Conservation (phyloP, 2,329 filamentous ascomycete species). For the Colletotrichum kahawae region DNA sequence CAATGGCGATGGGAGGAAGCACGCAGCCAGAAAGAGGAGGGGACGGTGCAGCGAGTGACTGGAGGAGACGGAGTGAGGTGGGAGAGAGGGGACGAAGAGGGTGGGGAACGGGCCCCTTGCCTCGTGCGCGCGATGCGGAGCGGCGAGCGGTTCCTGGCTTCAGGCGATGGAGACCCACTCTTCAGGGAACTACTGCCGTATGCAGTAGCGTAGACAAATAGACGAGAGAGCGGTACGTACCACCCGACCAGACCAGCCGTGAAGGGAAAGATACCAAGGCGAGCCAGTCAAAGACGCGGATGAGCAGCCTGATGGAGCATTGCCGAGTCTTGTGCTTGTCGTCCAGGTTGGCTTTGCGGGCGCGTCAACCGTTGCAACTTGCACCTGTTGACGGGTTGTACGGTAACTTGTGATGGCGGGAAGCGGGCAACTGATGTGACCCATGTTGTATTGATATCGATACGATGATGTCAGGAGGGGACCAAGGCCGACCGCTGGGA, state of each 20-base stretch:
- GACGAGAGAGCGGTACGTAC: background rate
- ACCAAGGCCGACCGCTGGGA: background rate
- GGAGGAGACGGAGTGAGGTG: background rate
- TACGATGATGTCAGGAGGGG: background rate
- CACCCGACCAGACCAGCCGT: background rate
- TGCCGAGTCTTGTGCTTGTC: background rate
- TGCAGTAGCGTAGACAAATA: background rate
- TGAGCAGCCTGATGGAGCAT: slow-evolving; percentile 2
- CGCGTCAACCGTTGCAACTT: background rate
- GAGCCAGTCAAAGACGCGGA: background rate
- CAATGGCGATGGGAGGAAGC: background rate
- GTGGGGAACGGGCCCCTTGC: slow-evolving; percentile 19
- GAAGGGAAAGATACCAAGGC: background rate
- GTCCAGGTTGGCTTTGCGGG: background rate
- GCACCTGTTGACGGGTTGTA: background rate
- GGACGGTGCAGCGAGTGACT: too few relatives aligned
- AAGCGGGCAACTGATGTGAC: background rate
- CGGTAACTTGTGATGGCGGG: background rate
- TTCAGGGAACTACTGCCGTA: background rate
- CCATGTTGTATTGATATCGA: background rate
- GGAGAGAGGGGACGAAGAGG: background rate
- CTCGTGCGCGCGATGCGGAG: slow-evolving; percentile 19
- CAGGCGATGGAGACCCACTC: background rate
- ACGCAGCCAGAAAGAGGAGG: background rate
- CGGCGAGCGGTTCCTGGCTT: slow-evolving; percentile 20